Base-by-base conservation (phyloP, 2,329 filamentous ascomycete genomes). In the Phaeosphaeriaceae sp. region DNA sequence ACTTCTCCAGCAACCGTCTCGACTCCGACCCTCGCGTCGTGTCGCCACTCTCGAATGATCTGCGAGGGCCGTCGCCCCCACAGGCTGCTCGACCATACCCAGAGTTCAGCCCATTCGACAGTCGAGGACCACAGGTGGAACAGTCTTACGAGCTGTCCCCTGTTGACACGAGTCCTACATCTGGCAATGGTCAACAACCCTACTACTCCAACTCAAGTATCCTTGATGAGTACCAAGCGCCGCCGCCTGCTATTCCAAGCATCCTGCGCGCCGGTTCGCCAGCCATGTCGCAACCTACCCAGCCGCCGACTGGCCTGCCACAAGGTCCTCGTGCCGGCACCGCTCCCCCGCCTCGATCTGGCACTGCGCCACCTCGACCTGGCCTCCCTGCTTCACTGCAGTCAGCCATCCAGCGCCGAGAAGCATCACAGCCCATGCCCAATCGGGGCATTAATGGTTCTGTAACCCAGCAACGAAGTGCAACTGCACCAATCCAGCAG, bases 391-490 rank as follows among this genome's bases (percentile, higher is more conserved):
- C 73, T 7, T 60, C 68, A 2, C 59, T 76, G n/a, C 74, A 75
- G 50, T 73, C 74, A 1, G 71, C 74, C 13, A 76, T 75, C n/a
- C 75, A 76, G 58, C 69, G 74, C 21, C 71, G 75, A 7, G 75
- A 76, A 40, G 72, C 72, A 13, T 71, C 72, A 7, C 69, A 76
- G 17, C 72, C 75, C 11, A 50, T 74, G 0, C 71, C 69, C 1
- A 71, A 71, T 45, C 67, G 71, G 19, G 67, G 61, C 3, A 71
- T 71, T 61, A 68, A 60, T 21, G 62, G 61, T 13, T 67, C 67
- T 1, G 57, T 58, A 0, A 68, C 66, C 4, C 73, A 74, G 47
- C 73, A 74, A 45, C 68, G 75, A 2, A 77, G 74, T 53, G 73
- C 67, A 7, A 77, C 74, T 7, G 74, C 74, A 17, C 75, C 75